Evolutionary conservation across 345 rosid genomes (phyloP), one percentile per base, ranked within the genome.

Genomic region (Carallia pectinifolia): DNA sequence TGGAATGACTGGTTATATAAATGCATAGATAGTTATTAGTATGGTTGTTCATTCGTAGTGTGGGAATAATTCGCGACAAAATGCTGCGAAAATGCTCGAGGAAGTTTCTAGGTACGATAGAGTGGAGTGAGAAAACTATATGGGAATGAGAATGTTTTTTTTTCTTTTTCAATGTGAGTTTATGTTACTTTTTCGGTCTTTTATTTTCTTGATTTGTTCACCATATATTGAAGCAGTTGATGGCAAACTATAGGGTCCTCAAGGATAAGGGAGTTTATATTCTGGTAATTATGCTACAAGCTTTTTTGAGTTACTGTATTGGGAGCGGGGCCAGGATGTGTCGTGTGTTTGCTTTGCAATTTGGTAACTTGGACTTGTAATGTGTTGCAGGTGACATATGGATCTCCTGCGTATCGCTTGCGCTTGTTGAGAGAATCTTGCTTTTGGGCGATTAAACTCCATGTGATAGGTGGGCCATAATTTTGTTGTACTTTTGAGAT

Each of bases 241-340:
- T 90, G 79, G 77, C 84, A 89, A 79, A 82, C 91, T 92, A 81
- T 90, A 90, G 98, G 97, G 98, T 90, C 64, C 98, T 93, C 84
- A 93, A 86, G 97, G 92, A 90, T 80, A 78, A 80, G 75, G 98
- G 93, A 86, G 84, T 89, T 60, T 93, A 89, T 79, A 85, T 93
- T 75, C 85, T 93, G 88, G 98, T 93, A 84, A 78, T 47, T 40
- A 10, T 13, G 13, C 15, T 44, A 48, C 65, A 54, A 19, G 30
- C 70, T 53, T 68, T 59, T 3, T 44, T 44, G 5, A 33, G 58
- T 62, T 18, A 12, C 15, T 37, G 13, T n/a, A 44, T 44, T 12
- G 50, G 17, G 17, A 15, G 16, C 5, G 9, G 13, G 50, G 50
- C 1, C 9, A 53, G 19, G 39, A 17, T n/a, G 18, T 71, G 38